phyloP scores from a whole-genome alignment of 495 filamentous ascomycete species.

The Aspergillus indologenus region DNA sequence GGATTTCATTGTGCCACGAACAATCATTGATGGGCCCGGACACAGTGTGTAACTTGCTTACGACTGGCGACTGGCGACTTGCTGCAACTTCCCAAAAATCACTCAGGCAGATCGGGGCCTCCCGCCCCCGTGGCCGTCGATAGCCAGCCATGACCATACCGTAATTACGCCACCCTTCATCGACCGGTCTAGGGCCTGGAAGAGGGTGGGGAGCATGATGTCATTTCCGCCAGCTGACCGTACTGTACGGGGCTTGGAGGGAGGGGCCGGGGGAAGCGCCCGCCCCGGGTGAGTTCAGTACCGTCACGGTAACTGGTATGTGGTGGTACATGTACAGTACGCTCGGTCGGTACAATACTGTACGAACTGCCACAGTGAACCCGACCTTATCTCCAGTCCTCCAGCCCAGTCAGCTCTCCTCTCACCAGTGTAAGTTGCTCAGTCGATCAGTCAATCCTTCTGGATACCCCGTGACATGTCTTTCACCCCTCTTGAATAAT shows the following conservation, averaged over 20 bases:
- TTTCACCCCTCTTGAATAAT: not conserved
- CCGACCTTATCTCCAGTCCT: too few relatives aligned
- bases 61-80: too few relatives aligned
- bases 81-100: constrained; percentile 1
- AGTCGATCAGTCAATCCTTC: too few relatives aligned
- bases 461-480: not conserved
- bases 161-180: constrained; percentile 17
- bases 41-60: not conserved
- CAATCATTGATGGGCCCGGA: too few relatives aligned
- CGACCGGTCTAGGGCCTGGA: constrained; percentile 33
- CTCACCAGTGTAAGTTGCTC: too few relatives aligned
- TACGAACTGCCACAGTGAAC: too few relatives aligned
- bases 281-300: constrained; percentile 1
- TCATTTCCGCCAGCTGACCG: constrained; percentile 16
- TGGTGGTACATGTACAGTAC: not conserved
- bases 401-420: too few relatives aligned
- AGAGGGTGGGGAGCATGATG: constrained; percentile 25
- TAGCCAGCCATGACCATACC: constrained; percentile 11
- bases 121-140: constrained; percentile 8
- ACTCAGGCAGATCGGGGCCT: constrained; percentile 12
- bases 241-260: constrained; percentile 12
- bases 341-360: too few relatives aligned
- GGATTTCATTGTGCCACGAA: not conserved
- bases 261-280: constrained; percentile 8
- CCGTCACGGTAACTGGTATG: not conserved